Base-by-base conservation (phyloP, 768 basidiomycete species). In the Leccinum aurantiacum region DNA sequence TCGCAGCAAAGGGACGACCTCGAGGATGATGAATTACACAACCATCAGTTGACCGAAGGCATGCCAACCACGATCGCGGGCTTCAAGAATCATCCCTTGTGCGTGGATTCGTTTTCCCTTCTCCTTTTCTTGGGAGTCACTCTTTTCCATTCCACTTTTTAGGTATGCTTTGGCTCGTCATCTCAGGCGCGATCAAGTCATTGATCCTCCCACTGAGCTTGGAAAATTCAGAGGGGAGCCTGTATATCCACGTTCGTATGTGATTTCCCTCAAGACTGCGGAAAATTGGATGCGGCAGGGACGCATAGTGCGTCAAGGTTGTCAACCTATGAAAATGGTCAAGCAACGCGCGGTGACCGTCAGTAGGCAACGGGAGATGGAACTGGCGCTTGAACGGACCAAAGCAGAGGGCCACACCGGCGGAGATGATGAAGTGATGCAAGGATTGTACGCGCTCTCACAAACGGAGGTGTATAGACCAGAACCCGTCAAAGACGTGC, bases 21-120 rank as follows among this genome's bases (percentile, higher is more conserved):
- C 6, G 97, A 99, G 75, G 94, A 98, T 66, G 90, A 91, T 25
- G 93, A 97, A 74, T 78, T 99, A 24, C 80, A 90, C 60, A 78
- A 78, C 0, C 84, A 85, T 60, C 90, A 93, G 70, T 72, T 91
- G 70, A 87, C 82, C 51, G 95, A 96, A 75, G 93, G 89, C 25
- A 97, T 99, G 94, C 97, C 97, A 1, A 88, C 87, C 17, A 88
- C 89, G 11, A 81, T 98, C 57, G 79, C 82, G 29, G 97, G 94
- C 2, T 98, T 98, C 84, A 98, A 98, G 72, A 89, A 93, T 67
- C 97, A 99, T 75, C 94, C 95, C 5, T 70, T 96, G 89, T 96
- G 24, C 60, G 67, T 65, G 33, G 53, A 47, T 13, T 49, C 38
- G 1, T 15, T 35, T 52, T 13, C 8, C 25, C 13, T 15, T 19